Evolutionary conservation across 176 grass and related monocot species (phyloP).

Genomic region (Lolium multiflorum): DNA sequence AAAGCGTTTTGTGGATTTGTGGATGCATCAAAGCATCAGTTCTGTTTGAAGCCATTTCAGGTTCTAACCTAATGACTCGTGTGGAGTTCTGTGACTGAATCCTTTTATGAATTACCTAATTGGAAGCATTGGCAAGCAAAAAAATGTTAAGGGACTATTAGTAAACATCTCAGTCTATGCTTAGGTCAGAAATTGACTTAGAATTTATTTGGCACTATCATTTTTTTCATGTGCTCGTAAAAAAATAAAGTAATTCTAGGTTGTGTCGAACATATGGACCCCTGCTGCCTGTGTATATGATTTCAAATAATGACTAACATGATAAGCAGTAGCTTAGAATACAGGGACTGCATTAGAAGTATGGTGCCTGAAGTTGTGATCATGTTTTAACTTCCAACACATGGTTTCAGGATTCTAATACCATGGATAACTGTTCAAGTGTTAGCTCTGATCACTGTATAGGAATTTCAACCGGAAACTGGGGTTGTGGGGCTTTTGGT

Average conservation of each 20-base stretch:
- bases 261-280: not conserved
- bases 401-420: slow-evolving; percentile 45
- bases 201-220: not conserved
- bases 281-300: slow-evolving; percentile 1
- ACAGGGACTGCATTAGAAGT: not conserved
- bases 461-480: slow-evolving; percentile 95
- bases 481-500: slow-evolving; percentile 94
- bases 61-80: slow-evolving; percentile 31
- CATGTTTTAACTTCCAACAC: not conserved
- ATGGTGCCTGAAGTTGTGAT: not conserved
- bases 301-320: not conserved
- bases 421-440: slow-evolving; percentile 33
- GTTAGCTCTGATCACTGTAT: slow-evolving; percentile 41
- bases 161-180: not conserved
- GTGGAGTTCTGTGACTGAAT: not conserved
- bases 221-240: not conserved
- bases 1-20: slow-evolving; percentile 96
- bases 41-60: slow-evolving; percentile 54
- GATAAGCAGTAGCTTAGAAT: not conserved
- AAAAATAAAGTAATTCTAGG: not conserved
- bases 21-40: slow-evolving; percentile 55
- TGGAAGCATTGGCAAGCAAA: not conserved
- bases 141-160: not conserved
- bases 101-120: not conserved
- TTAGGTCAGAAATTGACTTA: not conserved